These are phyloP conservation scores for Puccinia polysora DNA, from an alignment of 1,284 basidiomycete genomes.

Conservation along the genomic window DNA sequence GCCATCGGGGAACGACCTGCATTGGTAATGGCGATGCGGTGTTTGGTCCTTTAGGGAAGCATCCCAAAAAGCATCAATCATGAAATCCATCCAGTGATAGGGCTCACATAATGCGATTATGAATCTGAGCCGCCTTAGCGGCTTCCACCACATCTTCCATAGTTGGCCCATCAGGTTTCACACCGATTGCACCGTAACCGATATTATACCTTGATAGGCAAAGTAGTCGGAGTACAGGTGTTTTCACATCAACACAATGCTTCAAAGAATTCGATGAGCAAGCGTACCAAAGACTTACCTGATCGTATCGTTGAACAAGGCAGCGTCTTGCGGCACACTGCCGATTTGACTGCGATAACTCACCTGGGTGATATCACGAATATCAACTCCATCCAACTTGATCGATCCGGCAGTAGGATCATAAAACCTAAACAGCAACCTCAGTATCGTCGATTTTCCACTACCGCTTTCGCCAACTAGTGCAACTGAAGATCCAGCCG, in stretches of 20 bases:
- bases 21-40: not conserved
- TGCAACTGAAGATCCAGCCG: slow-evolving; percentile 71
- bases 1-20: slow-evolving; percentile 71
- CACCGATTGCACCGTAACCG: slow-evolving; percentile 46
- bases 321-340: slow-evolving; percentile 72
- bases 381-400: slow-evolving; percentile 73
- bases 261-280: slow-evolving; percentile 22
- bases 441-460: slow-evolving; percentile 62
- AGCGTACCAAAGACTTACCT: slow-evolving; percentile 52
- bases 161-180: slow-evolving; percentile 63
- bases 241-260: not conserved
- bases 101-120: slow-evolving; percentile 60
- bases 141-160: slow-evolving; percentile 67
- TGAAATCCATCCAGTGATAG: slow-evolving; percentile 14
- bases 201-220: slow-evolving; percentile 41
- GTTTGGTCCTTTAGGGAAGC: not conserved
- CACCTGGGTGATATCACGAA: slow-evolving; percentile 72
- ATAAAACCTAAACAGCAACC: slow-evolving; percentile 82
- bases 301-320: slow-evolving; percentile 77
- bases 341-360: slow-evolving; percentile 74
- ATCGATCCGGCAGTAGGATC: slow-evolving; percentile 68
- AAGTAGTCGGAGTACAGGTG: slow-evolving; percentile 44
- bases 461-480: slow-evolving; percentile 63
- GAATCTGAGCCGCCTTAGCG: slow-evolving; percentile 72
- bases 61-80: not conserved